These are phyloP conservation scores for Penicillium paradoxum DNA, from an alignment of 495 filamentous ascomycete species.

Conservation along the genomic window DNA sequence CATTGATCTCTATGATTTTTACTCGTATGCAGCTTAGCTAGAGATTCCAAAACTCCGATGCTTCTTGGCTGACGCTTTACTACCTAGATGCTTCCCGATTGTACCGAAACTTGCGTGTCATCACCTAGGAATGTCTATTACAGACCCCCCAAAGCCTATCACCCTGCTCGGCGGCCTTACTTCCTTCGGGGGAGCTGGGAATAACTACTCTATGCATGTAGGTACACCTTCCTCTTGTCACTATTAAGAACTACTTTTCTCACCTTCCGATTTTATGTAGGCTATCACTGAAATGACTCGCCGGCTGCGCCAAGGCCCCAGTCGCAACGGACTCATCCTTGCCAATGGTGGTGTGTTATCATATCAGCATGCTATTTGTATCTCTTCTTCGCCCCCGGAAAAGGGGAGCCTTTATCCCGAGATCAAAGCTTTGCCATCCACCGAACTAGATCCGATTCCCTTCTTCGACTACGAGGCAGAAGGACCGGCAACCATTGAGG, in stretches of 20 bases:
- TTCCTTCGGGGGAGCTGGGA: conserved; percentile 55
- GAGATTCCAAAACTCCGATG: background rate
- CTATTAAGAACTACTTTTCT: background rate
- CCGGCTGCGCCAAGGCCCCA: conserved; percentile 36
- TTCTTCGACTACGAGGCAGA: conserved; percentile 33
- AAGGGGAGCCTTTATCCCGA: conserved; percentile 36
- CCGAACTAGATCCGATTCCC: conserved; percentile 25
- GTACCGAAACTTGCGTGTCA: conserved; percentile 53
- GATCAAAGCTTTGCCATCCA: conserved; percentile 28
- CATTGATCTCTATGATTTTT: conserved; percentile 52
- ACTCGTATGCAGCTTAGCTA: conserved; percentile 34
- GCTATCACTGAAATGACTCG: conserved; percentile 47
- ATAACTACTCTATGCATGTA: conserved; percentile 60
- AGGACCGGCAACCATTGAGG: conserved; percentile 46
- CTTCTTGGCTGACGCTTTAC: background rate
- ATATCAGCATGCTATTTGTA: conserved; percentile 49
- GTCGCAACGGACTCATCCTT: conserved; percentile 43
- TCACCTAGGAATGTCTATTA: conserved; percentile 45
- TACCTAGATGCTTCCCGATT: conserved; percentile 54
- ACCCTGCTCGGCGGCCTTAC: conserved; percentile 53
- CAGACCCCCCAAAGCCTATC: conserved; percentile 37
- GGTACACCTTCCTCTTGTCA: conserved; percentile 1
- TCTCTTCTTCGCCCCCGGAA: conserved; percentile 37
- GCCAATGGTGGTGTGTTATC: conserved; percentile 52
- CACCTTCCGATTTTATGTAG: conserved; percentile 20